A percentile compares a stretch with the other conserved stretches of the same genome.
phyloP scores from a whole-genome alignment of 2,329 filamentous ascomycete genomes.

The Penicillium hordei region DNA sequence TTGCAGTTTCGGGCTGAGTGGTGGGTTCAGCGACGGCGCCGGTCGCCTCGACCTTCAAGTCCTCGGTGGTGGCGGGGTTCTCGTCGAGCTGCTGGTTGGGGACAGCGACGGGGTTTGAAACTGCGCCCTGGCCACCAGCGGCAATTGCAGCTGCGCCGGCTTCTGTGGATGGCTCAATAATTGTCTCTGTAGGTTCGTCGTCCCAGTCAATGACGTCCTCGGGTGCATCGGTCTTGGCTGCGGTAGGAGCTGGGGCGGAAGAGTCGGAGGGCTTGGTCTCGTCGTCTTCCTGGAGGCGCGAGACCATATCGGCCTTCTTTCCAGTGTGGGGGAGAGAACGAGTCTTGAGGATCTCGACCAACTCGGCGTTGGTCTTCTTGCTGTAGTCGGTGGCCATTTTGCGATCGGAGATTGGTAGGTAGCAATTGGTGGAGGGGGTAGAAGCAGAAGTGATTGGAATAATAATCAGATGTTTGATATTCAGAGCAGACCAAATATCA shows the following conservation, averaged over 20 bases:
- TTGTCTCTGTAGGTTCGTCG: constrained; percentile 36
- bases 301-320: constrained; percentile 52
- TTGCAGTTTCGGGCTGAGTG: constrained; percentile 20
- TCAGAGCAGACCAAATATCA: neutral
- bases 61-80: constrained; percentile 40
- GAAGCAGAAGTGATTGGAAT: neutral
- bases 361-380: constrained; percentile 52
- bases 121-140: constrained; percentile 40
- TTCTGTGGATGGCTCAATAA: constrained; percentile 32
- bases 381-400: constrained; percentile 48
- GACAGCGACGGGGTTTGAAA: constrained; percentile 41
- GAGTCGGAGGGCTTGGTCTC: constrained; percentile 26
- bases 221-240: constrained; percentile 30
- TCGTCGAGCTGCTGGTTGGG: constrained; percentile 42
- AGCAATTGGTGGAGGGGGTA: neutral
- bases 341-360: constrained; percentile 51
- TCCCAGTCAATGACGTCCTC: constrained; percentile 51
- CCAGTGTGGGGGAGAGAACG: constrained; percentile 50
- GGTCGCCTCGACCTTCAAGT: constrained; percentile 38
- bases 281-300: constrained; percentile 49
- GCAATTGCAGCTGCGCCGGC: constrained; percentile 37
- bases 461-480: neutral
- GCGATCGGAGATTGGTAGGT: constrained; percentile 1
- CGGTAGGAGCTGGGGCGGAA: constrained; percentile 21
- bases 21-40: constrained; percentile 20